A percentile compares a stretch with the other conserved stretches of the same genome.
phyloP scores from a whole-genome alignment of 139 green algal genomes.

The Chlamydomonas sphaeroides region DNA sequence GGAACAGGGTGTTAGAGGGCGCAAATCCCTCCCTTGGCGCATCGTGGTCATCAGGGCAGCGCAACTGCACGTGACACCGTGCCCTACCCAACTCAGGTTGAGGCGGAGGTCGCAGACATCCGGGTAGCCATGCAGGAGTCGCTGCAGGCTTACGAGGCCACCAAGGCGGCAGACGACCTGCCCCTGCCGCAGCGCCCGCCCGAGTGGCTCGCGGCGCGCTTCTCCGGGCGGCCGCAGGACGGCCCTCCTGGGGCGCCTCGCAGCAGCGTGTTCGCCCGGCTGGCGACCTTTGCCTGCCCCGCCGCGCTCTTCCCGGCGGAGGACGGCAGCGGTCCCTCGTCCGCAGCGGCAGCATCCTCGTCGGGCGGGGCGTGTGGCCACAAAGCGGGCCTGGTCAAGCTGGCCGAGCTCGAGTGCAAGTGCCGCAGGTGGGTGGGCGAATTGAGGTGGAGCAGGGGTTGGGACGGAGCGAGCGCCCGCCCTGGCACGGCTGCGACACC shows the following conservation, averaged over 20 bases:
- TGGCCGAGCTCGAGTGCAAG: conserved; percentile 28
- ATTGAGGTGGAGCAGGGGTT: background rate
- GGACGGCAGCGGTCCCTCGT: background rate
- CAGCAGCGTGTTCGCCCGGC: background rate
- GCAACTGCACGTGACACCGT: no score
- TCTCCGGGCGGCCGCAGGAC: background rate
- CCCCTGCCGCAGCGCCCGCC: background rate
- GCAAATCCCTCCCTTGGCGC: no score
- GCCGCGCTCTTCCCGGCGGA: background rate
- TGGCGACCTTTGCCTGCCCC: background rate
- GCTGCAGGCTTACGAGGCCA: conserved; percentile 2
- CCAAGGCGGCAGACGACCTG: conserved; percentile 10
- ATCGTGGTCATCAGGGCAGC: no score
- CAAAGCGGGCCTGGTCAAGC: conserved; percentile 23
- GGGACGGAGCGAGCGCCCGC: no score
- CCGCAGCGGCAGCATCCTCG: no score
- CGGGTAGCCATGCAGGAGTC: conserved; percentile 2
- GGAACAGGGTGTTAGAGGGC: no score
- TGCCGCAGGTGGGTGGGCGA: background rate
- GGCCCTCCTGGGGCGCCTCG: background rate
- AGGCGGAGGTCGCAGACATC: conserved; percentile 23
- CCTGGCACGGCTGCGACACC: no score
- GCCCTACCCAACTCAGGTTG: no score
- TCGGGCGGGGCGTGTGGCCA: background rate
- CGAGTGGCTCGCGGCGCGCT: conserved; percentile 3